Evolutionary conservation across 1,284 basidiomycete species (phyloP), one percentile per base, ranked within the genome.

Genomic region (Ceratorhiza oryzae-sativae): DNA sequence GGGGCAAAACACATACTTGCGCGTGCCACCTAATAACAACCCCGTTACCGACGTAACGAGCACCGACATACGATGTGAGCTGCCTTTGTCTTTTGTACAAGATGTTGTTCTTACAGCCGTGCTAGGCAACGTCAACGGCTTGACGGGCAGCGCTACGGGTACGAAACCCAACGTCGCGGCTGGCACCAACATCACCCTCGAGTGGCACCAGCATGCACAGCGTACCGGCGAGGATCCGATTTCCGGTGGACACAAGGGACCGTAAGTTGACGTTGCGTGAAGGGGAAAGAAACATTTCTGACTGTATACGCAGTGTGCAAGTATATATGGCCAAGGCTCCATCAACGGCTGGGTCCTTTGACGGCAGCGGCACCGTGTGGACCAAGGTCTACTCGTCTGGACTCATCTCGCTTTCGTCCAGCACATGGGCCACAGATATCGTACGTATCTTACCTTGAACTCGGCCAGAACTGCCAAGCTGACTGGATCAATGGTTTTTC

Each of bases 191-290:
- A 76, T 79, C 74, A 81, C 80, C n/a, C 80, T 82, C 48, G 82
- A 84, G 75, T 84, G 82, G 82, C 82, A 84, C 76, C 83, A 84
- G 72, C 82, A 86, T 72, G 83, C 75, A 12, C 83, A 84, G 72
- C 82, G 85, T n/a, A 85, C 84, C 3, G 85, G 84, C 48, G 85
- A 86, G 76, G 85, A 86, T 74, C 77, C 85, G 27, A 86, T 86
- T 74, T 84, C 84, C 36, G 80, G 77, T 34, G 85, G 85, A 1
- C 85, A 86, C 80, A 85, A 85, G 75, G 84, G 84, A 9, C 80
- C 84, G 65, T 68, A 27, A 45, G 84, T 85, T 5, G 42, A 8
- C 3, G 42, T 10, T 45, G n/a, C 42, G n/a, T n/a, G n/a, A n/a
- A n/a, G n/a, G n/a, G n/a, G n/a, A n/a, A n/a, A n/a, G n/a, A n/a